Evolutionary conservation across 371 early-diverging fungal species (phyloP).

Genomic region (Globomyces sp.): DNA sequence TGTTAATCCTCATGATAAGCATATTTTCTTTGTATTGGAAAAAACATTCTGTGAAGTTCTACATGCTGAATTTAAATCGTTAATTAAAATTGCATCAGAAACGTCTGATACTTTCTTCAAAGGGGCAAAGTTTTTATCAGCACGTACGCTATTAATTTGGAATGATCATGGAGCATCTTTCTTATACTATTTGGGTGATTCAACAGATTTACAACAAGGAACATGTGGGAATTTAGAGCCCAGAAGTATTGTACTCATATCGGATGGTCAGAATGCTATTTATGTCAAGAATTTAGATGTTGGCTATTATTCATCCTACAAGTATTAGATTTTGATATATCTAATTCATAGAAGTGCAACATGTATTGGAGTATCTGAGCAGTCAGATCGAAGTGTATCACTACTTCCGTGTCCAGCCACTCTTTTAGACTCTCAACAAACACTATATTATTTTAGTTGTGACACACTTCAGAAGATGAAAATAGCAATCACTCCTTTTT

Average conservation of each 20-base stretch:
- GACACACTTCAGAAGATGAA: constrained; percentile 1
- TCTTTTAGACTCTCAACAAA: not conserved
- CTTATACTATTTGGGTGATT: not conserved
- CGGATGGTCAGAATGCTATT: not conserved
- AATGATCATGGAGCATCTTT: not conserved
- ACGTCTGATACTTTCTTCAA: not conserved
- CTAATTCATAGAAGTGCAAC: not conserved
- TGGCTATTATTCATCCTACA: constrained; percentile 10
- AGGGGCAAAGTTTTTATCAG: constrained; percentile 17
- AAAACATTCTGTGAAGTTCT: constrained; percentile 5
- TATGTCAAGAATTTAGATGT: not conserved
- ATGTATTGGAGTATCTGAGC: not conserved
- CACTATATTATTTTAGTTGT: not conserved
- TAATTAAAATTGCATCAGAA: not conserved
- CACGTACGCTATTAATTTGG: constrained; percentile 8
- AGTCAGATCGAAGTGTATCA: not conserved
- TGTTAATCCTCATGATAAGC: not conserved
- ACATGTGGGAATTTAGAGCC: not conserved
- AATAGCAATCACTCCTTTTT: constrained; percentile 3
- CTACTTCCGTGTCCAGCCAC: no score
- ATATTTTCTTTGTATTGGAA: constrained; percentile 14
- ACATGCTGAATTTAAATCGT: not conserved
- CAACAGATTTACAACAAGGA: constrained; percentile 2
- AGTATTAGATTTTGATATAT: not conserved
- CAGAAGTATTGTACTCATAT: not conserved